A percentile compares a stretch with the other conserved stretches of the same genome.
phyloP scores from a whole-genome alignment of 495 filamentous ascomycete genomes.

The Trichoderma reesei region DNA sequence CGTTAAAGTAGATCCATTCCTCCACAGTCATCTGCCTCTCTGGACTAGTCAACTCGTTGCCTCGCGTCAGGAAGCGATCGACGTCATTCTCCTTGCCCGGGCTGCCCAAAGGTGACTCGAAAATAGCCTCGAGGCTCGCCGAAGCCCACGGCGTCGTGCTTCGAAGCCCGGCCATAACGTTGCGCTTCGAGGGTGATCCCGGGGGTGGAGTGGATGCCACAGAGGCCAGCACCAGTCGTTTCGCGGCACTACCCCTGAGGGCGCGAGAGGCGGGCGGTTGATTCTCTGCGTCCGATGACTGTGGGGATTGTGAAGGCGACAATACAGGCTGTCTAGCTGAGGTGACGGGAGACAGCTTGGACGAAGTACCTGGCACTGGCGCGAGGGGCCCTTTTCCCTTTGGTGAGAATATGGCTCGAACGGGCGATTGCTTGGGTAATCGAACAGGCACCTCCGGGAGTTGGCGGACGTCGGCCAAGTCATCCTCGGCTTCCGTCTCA shows the following conservation, averaged over 20 bases:
- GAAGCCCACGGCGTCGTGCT: constrained; percentile 60
- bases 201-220: constrained; percentile 44
- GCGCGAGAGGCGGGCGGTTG: constrained; percentile 57
- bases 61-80: constrained; percentile 37
- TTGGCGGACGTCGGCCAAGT: neutral
- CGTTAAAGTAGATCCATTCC: constrained; percentile 82
- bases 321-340: constrained; percentile 28
- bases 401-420: neutral
- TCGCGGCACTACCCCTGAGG: constrained; percentile 25
- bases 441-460: neutral
- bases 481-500: constrained; percentile 15
- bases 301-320: constrained; percentile 54
- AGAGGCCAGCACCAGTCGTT: constrained; percentile 35
- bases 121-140: constrained; percentile 60
- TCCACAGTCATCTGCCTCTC: constrained; percentile 89
- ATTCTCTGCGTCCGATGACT: constrained; percentile 76
- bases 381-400: neutral
- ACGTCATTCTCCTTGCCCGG: constrained; percentile 45
- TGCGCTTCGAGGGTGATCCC: constrained; percentile 55
- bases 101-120: constrained; percentile 31
- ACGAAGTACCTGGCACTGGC: constrained; percentile 9
- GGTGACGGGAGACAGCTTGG: constrained; percentile 11
- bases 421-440: neutral
- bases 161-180: constrained; percentile 46
- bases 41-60: constrained; percentile 52